These are phyloP conservation scores for Rhodotorula glutinis DNA, from an alignment of 1,284 basidiomycete species.

Conservation along the genomic window DNA sequence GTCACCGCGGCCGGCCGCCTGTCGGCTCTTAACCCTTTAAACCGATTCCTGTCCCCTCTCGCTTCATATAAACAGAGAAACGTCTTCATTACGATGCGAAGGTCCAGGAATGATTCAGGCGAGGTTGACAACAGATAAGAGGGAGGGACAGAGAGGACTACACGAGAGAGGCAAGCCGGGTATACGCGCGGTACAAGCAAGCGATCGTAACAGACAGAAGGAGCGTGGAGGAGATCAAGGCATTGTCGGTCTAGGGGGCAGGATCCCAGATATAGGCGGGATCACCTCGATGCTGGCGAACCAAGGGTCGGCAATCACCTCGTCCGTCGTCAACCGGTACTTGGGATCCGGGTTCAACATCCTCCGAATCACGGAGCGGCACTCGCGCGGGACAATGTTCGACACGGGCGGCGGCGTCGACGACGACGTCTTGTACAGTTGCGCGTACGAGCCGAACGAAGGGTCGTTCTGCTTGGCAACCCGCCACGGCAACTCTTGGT, in stretches of 20 bases:
- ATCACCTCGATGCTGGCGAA: slow-evolving; percentile 63
- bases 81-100: no score
- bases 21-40: no score
- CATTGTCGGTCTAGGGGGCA: slow-evolving; percentile 8
- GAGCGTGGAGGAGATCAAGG: slow-evolving; percentile 2
- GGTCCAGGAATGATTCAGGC: no score
- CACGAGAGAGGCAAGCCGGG: no score
- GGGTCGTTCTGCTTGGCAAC: slow-evolving; percentile 81
- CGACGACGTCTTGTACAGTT: slow-evolving; percentile 56
- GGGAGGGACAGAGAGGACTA: no score
- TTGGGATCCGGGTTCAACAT: slow-evolving; percentile 97
- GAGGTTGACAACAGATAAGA: no score
- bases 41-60: no score
- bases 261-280: slow-evolving; percentile 27
- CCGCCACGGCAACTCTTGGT: slow-evolving; percentile 97
- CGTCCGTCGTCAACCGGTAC: slow-evolving; percentile 72
- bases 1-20: no score
- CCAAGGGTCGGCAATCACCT: slow-evolving; percentile 80
- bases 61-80: no score
- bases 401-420: slow-evolving; percentile 59
- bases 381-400: slow-evolving; percentile 83
- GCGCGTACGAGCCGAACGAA: slow-evolving; percentile 76
- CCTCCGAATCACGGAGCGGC: slow-evolving; percentile 77
- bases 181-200: no score
- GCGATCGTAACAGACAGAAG: no score